These are phyloP conservation scores for Seiridium cupressi DNA, from an alignment of 2,329 filamentous ascomycete genomes.

Conservation along the genomic window DNA sequence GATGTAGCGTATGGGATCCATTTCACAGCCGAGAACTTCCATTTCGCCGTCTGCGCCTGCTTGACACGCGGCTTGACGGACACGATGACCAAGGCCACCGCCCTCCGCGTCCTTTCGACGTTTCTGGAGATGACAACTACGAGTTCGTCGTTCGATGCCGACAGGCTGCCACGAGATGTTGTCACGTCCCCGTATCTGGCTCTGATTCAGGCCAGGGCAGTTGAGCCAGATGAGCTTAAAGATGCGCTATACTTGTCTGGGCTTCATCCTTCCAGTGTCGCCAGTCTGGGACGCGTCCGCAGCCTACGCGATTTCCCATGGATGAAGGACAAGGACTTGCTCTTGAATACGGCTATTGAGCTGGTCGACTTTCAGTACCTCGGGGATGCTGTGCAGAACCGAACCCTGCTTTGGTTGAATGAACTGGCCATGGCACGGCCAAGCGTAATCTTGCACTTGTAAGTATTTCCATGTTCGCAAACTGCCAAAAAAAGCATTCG, in stretches of 20 bases:
- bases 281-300: conserved; percentile 36
- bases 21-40: conserved; percentile 63
- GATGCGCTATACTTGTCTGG: conserved; percentile 62
- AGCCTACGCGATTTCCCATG: conserved; percentile 40
- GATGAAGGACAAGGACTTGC: conserved; percentile 59
- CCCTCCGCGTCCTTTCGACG: conserved; percentile 59
- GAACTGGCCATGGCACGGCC: conserved; percentile 54
- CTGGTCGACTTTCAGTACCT: conserved; percentile 66
- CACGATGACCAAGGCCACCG: conserved; percentile 55
- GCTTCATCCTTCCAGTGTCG: conserved; percentile 43
- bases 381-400: conserved; percentile 60
- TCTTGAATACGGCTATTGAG: conserved; percentile 62
- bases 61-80: conserved; percentile 64
- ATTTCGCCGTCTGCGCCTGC: conserved; percentile 65
- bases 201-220: conserved; percentile 56
- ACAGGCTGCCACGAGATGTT: conserved; percentile 27
- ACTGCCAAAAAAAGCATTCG: not conserved
- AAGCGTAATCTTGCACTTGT: conserved; percentile 58
- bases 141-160: conserved; percentile 31
- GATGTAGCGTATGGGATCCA: conserved; percentile 66
- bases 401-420: conserved; percentile 59
- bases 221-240: conserved; percentile 57
- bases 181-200: conserved; percentile 56
- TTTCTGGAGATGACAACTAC: conserved; percentile 56
- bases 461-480: conserved; percentile 25